Base-by-base conservation (phyloP, 2,329 filamentous ascomycete species). In the Shiraia bambusicola region DNA sequence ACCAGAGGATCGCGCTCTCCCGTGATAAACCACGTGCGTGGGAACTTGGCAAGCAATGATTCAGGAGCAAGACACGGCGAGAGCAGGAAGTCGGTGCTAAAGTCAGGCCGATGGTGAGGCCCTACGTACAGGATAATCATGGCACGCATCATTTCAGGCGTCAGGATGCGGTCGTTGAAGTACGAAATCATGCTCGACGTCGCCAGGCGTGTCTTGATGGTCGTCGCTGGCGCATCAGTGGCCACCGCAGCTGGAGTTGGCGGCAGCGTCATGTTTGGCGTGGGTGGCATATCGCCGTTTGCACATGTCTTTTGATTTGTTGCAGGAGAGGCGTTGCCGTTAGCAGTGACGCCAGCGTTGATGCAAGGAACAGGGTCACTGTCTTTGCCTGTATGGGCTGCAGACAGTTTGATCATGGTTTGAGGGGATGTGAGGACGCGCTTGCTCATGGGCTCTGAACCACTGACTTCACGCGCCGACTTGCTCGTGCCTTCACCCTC, bases 71-170 rank as follows among this genome's bases (percentile, higher is more conserved):
- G 79, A 1, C 96, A 83, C 0, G 93, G 93, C 0, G 88, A 95
- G 2, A 98, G 80, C 0, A 95, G 79, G 65, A 90, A 96, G 67
- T 98, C 92, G 6, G 87, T 88, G 19, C 82, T 82, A 67, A 98
- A 97, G 64, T 97, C 90, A 0, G 93, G 93, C 1, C 91, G 85
- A 66, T 93, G 88, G 64, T 96, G 87, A 0, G 91, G 90, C 1
- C 93, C 93, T 40, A 98, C 87, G 66, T 98, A 98, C 3, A 98
- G 77, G 52, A 98, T 95, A 52, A 98, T 95, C 91, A 98, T 97
- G 50, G 91, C 89, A 24, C 93, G 87, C 86, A 97, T 96, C 89
- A 97, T 95, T 69, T 98, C 93, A 0, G 93, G 92, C 0, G 89
- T 92, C 11, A 98, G 77, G 19, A 98, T 87, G 19, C 93, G 86